Conservation (phyloP, 306 rosid genomes). For the Citrullus amarus region DNA sequence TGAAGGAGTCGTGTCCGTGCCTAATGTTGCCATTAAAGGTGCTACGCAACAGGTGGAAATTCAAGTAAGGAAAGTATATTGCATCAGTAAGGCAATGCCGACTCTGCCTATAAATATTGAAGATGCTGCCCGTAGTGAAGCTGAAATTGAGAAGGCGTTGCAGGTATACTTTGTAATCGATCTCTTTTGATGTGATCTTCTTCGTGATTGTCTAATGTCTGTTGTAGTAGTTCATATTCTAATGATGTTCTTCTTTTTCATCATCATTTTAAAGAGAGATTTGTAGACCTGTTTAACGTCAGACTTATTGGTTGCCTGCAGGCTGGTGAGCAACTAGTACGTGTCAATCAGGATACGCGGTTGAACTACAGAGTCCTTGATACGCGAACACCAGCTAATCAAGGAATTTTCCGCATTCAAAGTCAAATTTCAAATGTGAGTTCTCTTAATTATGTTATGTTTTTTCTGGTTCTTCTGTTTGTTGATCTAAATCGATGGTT, state of each 20-base stretch:
- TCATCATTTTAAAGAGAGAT: not conserved
- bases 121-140: slow-evolving; percentile 85
- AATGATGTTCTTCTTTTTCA: too few relatives aligned
- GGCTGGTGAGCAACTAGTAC: slow-evolving; percentile 75
- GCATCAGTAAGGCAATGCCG: slow-evolving; percentile 57
- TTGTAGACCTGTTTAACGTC: not conserved
- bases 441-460: not conserved
- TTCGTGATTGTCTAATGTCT: not conserved
- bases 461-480: not conserved
- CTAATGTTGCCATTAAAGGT: slow-evolving; percentile 46
- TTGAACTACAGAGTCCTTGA: slow-evolving; percentile 64
- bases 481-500: not conserved
- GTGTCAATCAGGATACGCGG: slow-evolving; percentile 87
- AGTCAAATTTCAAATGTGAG: slow-evolving; percentile 48
- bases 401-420: slow-evolving; percentile 64
- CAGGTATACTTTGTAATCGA: slow-evolving; percentile 23
- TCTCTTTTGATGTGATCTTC: not conserved
- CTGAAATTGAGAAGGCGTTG: slow-evolving; percentile 60
- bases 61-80: slow-evolving; percentile 63
- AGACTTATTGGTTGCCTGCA: slow-evolving; percentile 17
- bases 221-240: too few relatives aligned
- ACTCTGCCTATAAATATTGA: slow-evolving; percentile 64
- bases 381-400: slow-evolving; percentile 70
- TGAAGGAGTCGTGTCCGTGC: slow-evolving; percentile 63
- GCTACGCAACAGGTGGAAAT: slow-evolving; percentile 88